phyloP scores from a whole-genome alignment of 164 flowering plant species.

The Nymphaea thermarum region DNA sequence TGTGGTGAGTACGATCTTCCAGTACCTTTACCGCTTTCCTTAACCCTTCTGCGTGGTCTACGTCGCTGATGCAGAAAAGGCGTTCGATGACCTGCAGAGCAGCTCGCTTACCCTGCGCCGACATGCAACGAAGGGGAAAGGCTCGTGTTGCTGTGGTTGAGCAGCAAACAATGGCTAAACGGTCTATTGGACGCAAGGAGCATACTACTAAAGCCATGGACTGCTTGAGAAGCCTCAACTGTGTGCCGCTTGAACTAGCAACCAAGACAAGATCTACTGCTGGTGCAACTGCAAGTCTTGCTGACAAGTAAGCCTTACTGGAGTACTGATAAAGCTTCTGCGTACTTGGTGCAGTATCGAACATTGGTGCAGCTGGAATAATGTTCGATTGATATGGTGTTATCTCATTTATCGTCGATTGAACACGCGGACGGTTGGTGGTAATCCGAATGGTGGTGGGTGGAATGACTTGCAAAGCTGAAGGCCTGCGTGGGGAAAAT shows the following conservation, averaged over 20 bases:
- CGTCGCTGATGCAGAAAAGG: conserved; percentile 65
- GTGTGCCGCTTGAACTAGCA: conserved; percentile 72
- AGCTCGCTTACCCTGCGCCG: conserved; percentile 62
- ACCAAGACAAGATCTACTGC: conserved; percentile 74
- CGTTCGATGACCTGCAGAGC: conserved; percentile 85
- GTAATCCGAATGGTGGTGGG: conserved; percentile 4
- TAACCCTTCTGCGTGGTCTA: conserved; percentile 67
- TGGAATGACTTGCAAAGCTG: conserved; percentile 9
- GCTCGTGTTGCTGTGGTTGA: conserved; percentile 68
- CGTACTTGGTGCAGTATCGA: conserved; percentile 11
- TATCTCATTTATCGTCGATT: background rate
- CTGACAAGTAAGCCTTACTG: conserved; percentile 40
- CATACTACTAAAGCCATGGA: conserved; percentile 69
- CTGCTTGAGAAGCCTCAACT: conserved; percentile 77
- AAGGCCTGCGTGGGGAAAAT: conserved; percentile 8
- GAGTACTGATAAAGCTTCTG: conserved; percentile 11
- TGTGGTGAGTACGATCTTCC: conserved; percentile 52
- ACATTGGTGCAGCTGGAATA: background rate
- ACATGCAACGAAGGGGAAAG: conserved; percentile 77
- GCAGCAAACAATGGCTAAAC: conserved; percentile 66
- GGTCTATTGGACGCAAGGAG: conserved; percentile 73
- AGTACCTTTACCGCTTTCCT: conserved; percentile 62
- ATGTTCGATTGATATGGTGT: background rate
- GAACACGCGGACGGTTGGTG: conserved; percentile 1
- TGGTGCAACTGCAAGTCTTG: conserved; percentile 42